A percentile compares a stretch with the other conserved stretches of the same genome.
Conservation (phyloP, 2,329 filamentous ascomycete species). For the Didymella pinodella region DNA sequence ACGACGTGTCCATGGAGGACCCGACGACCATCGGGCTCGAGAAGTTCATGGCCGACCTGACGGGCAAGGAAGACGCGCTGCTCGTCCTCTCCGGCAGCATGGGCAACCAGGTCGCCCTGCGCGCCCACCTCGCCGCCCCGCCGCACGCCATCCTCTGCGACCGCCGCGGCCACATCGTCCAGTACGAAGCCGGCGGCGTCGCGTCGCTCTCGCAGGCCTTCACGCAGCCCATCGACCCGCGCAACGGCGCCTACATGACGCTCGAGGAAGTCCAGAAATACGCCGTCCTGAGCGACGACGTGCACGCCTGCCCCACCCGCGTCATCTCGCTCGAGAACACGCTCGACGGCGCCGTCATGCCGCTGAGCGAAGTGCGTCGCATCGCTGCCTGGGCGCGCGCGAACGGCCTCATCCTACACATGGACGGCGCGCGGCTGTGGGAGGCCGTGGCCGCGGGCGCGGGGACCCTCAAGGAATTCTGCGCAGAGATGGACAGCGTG, state of each 20-base stretch:
- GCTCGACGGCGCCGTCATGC: slow-evolving; percentile 79
- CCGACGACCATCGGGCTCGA: slow-evolving; percentile 79
- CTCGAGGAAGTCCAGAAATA: slow-evolving; percentile 76
- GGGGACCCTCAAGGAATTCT: slow-evolving; percentile 71
- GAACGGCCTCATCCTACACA: slow-evolving; percentile 73
- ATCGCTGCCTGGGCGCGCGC: slow-evolving; percentile 73
- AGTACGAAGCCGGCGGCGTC: slow-evolving; percentile 73
- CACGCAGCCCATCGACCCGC: slow-evolving; percentile 70
- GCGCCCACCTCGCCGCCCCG: slow-evolving; percentile 78
- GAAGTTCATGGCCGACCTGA: slow-evolving; percentile 73
- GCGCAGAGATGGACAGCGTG: slow-evolving; percentile 74
- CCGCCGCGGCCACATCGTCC: slow-evolving; percentile 77
- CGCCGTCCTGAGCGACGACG: slow-evolving; percentile 70
- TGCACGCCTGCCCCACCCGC: slow-evolving; percentile 80
- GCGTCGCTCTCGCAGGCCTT: slow-evolving; percentile 75
- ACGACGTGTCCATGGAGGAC: slow-evolving; percentile 87
- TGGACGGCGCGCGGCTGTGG: slow-evolving; percentile 84
- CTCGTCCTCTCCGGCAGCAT: slow-evolving; percentile 91
- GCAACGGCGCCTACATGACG: slow-evolving; percentile 76
- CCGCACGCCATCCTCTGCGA: slow-evolving; percentile 85
- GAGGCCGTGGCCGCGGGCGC: slow-evolving; percentile 77
- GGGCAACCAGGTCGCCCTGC: slow-evolving; percentile 88
- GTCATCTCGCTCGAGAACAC: slow-evolving; percentile 90
- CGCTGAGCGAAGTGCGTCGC: slow-evolving; percentile 71
- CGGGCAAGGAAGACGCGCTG: slow-evolving; percentile 77